Base-by-base conservation (phyloP, 148 eudicot species). In the Nepenthes mirabilis region DNA sequence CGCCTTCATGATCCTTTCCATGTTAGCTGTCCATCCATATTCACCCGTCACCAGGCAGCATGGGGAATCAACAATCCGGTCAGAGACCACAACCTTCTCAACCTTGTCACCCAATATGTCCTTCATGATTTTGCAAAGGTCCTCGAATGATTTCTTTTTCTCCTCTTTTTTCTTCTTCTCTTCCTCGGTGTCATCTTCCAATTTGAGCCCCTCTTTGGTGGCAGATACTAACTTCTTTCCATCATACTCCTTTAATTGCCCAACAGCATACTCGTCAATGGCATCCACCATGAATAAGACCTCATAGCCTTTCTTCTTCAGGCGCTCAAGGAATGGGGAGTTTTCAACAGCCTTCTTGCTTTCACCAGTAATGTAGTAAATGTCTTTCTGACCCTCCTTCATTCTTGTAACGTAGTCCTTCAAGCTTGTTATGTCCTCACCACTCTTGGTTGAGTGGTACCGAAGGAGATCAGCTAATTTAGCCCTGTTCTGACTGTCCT, bases 1-100 rank as follows among this genome's bases (percentile, higher is more conserved):
- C 1, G 97, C 97, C 70, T 90, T 90, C 97, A 90, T 87, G 33
- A 90, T 90, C 63, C 95, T 86, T 59, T 90, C 97, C 97, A 90
- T 90, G 71, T 90, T 90, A 0, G 97, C 97, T 0, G 82, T 78
- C 97, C 97, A 90, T 0, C 97, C 97, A 35, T 87, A 90, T 40
- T 90, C 97, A 0, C 97, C 97, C 0, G 97, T 90, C 37, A 90
- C 97, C 65, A 90, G 67, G 62, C 95, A 87, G 68, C 97, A 87
- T 1, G 97, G 97, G 0, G 97, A 90, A 63, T 90, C 95, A 6
- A 90, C 97, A 40, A 90, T 87, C 23, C 95, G 79, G 71, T 87
- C 97, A 0, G 97, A 90, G 0, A 87, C 85, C 1, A 87, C 88
- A 2, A 90, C 97, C 57, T 90, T 90, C 72, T 90, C 95, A 3